Conservation (phyloP, 179 eudicot species). For the Patellifolia procumbens region DNA sequence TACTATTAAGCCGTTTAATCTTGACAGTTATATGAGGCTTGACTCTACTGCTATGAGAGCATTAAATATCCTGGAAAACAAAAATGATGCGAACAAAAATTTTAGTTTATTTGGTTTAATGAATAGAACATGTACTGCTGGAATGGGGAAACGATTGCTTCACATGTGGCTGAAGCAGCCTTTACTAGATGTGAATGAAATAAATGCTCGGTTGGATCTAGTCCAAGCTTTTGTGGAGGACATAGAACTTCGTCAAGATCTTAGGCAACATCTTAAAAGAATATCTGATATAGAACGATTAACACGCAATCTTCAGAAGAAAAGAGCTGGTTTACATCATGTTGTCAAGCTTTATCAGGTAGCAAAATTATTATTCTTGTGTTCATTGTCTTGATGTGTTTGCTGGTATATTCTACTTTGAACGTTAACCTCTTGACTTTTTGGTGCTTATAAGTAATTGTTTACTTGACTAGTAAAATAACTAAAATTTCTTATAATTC, state of each 20-base stretch:
- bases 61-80: slow-evolving; percentile 94
- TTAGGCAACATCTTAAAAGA: slow-evolving; percentile 88
- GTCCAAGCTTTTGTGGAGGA: slow-evolving; percentile 97
- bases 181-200: slow-evolving; percentile 75
- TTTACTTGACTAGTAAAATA: no score
- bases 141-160: slow-evolving; percentile 94
- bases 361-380: background rate
- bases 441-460: background rate
- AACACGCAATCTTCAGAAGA: slow-evolving; percentile 64
- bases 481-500: background rate
- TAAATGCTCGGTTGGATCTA: slow-evolving; percentile 74
- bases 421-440: background rate
- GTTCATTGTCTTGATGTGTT: slow-evolving; percentile 3
- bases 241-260: slow-evolving; percentile 77
- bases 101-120: slow-evolving; percentile 94
- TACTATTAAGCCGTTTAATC: slow-evolving; percentile 56
- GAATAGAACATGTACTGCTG: slow-evolving; percentile 98
- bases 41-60: slow-evolving; percentile 99
- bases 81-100: slow-evolving; percentile 90
- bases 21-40: slow-evolving; percentile 79
- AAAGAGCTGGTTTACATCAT: slow-evolving; percentile 68
- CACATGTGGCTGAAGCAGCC: slow-evolving; percentile 99
- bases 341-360: slow-evolving; percentile 99
- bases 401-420: background rate
- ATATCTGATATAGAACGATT: slow-evolving; percentile 86